Evolutionary conservation across 2,329 filamentous ascomycete species (phyloP).

Genomic region (Rutstroemia sp.): DNA sequence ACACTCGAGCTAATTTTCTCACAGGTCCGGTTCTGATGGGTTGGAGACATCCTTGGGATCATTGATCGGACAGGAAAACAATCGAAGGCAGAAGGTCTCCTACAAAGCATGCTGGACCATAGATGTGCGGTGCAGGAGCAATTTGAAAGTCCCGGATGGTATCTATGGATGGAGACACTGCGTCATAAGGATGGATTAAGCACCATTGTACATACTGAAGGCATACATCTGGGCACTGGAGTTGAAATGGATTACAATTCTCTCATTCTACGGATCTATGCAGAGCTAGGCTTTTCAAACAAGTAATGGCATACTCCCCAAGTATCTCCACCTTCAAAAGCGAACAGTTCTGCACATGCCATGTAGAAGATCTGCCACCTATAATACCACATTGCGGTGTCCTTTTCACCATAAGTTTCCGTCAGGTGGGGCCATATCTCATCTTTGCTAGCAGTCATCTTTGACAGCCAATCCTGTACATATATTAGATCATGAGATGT

Average conservation of each 20-base stretch:
- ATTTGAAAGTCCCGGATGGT: no score
- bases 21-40: conserved; percentile 71
- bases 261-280: conserved; percentile 1
- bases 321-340: conserved; percentile 55
- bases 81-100: not conserved
- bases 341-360: conserved; percentile 59
- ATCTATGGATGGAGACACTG: not conserved
- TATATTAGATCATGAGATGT: conserved; percentile 1
- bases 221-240: conserved; percentile 10
- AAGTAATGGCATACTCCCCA: conserved; percentile 63
- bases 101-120: not conserved
- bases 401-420: conserved; percentile 56
- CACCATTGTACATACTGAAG: conserved; percentile 11
- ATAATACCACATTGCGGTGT: conserved; percentile 56
- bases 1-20: conserved; percentile 14
- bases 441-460: conserved; percentile 50
- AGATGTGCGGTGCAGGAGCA: not conserved
- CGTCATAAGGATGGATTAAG: not conserved
- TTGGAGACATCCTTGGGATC: conserved; percentile 95
- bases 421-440: conserved; percentile 56
- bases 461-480: conserved; percentile 51
- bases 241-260: conserved; percentile 4
- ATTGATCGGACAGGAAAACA: conserved; percentile 45
- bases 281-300: conserved; percentile 47
- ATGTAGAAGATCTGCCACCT: conserved; percentile 68